phyloP scores from a whole-genome alignment of 1,139 yeast genomes.

The Zygosaccharomyces pseudobailii region DNA sequence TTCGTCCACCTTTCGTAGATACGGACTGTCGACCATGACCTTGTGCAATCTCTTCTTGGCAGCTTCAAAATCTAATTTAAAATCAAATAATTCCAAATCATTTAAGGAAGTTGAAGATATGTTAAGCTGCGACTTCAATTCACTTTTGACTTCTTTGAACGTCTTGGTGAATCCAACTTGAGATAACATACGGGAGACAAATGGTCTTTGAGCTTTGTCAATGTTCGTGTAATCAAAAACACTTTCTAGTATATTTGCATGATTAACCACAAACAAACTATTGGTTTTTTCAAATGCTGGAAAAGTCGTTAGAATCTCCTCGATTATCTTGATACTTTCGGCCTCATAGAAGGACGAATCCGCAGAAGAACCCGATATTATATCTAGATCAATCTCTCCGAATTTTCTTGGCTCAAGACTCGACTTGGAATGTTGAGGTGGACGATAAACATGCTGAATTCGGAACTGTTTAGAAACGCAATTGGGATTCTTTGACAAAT shows the following conservation, averaged over 20 bases:
- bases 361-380: slow-evolving; percentile 49
- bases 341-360: slow-evolving; percentile 66
- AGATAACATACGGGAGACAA: slow-evolving; percentile 66
- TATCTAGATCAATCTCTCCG: slow-evolving; percentile 83
- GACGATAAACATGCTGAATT: slow-evolving; percentile 77
- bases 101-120: slow-evolving; percentile 78
- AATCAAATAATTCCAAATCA: slow-evolving; percentile 76
- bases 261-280: slow-evolving; percentile 64
- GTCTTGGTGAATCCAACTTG: slow-evolving; percentile 71
- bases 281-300: slow-evolving; percentile 60
- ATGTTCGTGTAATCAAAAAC: slow-evolving; percentile 75
- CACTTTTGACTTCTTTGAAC: slow-evolving; percentile 58
- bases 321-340: slow-evolving; percentile 76
- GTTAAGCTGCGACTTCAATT: slow-evolving; percentile 63
- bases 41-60: slow-evolving; percentile 61
- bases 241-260: slow-evolving; percentile 69
- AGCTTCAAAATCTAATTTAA: slow-evolving; percentile 59
- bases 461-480: slow-evolving; percentile 55
- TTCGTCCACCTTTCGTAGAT: slow-evolving; percentile 54
- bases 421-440: slow-evolving; percentile 47
- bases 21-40: slow-evolving; percentile 71
- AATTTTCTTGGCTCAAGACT: slow-evolving; percentile 72
- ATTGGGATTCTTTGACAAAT: slow-evolving; percentile 58
- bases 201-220: slow-evolving; percentile 62
- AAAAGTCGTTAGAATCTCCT: slow-evolving; percentile 59